A percentile compares a stretch with the other conserved stretches of the same genome.
Conservation (phyloP, 2,329 filamentous ascomycete genomes). For the Fusarium armeniacum region DNA sequence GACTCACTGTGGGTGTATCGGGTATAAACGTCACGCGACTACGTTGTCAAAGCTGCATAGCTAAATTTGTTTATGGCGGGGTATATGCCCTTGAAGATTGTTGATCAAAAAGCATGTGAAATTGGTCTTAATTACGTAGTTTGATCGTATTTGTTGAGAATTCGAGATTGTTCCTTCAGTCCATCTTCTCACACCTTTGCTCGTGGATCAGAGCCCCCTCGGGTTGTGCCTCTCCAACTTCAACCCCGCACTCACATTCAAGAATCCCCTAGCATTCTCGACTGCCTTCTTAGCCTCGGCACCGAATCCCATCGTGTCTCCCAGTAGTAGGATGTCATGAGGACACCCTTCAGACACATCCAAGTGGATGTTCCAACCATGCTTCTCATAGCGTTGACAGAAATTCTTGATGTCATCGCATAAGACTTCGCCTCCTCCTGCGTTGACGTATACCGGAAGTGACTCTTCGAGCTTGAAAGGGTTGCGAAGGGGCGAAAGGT, state of each 20-base stretch:
- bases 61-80: not conserved
- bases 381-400: constrained; percentile 28
- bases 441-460: constrained; percentile 39
- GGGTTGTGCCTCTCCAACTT: constrained; percentile 3
- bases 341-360: constrained; percentile 37
- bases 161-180: not conserved
- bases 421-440: constrained; percentile 35
- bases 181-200: too few relatives aligned
- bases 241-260: constrained; percentile 26
- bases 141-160: not conserved
- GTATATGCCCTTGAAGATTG: not conserved
- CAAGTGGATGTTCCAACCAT: constrained; percentile 35
- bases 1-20: not conserved
- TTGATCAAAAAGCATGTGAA: constrained; percentile 25
- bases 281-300: constrained; percentile 40
- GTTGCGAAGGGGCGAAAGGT: constrained; percentile 40
- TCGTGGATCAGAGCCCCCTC: not conserved
- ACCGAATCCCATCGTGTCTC: constrained; percentile 31
- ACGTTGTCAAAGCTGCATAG: constrained; percentile 22
- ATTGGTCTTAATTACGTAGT: not conserved
- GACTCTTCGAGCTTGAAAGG: constrained; percentile 22
- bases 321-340: constrained; percentile 41
- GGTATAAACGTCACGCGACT: constrained; percentile 20
- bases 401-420: constrained; percentile 41
- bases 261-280: constrained; percentile 29